A percentile compares a stretch with the other conserved stretches of the same genome.
phyloP scores from a whole-genome alignment of 139 green algal genomes.

The Asterochloris sp. region DNA sequence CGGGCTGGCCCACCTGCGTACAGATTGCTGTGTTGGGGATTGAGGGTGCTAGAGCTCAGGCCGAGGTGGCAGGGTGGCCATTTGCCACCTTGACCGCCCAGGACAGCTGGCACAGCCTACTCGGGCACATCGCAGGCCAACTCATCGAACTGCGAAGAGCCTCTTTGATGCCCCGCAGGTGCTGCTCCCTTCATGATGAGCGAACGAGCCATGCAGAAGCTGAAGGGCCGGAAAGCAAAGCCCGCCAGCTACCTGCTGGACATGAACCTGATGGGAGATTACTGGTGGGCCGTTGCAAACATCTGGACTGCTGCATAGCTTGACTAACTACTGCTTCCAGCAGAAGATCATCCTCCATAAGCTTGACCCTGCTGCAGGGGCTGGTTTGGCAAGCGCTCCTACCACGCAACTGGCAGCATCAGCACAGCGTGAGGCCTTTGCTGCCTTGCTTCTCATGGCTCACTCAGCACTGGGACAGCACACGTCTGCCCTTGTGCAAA shows the following conservation, averaged over 20 bases:
- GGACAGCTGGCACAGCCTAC: neutral
- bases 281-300: slow-evolving; percentile 10
- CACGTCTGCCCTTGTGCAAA: too few species aligned
- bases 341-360: neutral
- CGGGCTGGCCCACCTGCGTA: too few species aligned
- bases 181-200: slow-evolving; percentile 60
- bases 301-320: neutral
- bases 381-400: slow-evolving; percentile 61
- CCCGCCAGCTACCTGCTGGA: slow-evolving; percentile 63
- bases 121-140: neutral
- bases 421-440: slow-evolving; percentile 2
- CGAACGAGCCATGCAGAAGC: slow-evolving; percentile 62
- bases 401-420: slow-evolving; percentile 65
- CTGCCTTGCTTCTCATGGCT: neutral
- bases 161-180: slow-evolving; percentile 28
- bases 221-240: slow-evolving; percentile 61
- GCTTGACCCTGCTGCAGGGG: slow-evolving; percentile 28
- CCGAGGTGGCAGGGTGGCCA: neutral
- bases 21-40: too few species aligned
- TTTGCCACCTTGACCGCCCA: neutral
- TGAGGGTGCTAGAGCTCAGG: too few species aligned
- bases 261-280: slow-evolving; percentile 63
- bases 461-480: neutral
- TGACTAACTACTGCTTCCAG: neutral
- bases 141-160: too few species aligned